Evolutionary conservation across 169 alveolate genomes (phyloP), one percentile per base, ranked within the genome.

Genomic region (Cryptosporidium canis): DNA sequence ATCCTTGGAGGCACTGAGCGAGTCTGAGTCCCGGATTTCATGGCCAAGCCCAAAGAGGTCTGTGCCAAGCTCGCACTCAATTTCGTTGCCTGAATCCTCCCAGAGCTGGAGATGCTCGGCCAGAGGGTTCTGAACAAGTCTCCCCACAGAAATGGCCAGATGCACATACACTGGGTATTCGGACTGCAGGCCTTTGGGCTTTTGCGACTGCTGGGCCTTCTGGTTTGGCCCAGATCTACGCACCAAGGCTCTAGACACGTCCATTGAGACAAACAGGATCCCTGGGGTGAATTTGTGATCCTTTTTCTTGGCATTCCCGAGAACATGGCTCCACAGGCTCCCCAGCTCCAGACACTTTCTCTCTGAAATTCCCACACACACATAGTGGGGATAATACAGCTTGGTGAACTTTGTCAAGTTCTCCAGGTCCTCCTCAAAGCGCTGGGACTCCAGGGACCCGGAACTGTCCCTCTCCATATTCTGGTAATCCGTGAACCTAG

Each of bases 21-120:
- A 65, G 29, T 16, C 31, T 9, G 56, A 65, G 56, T 18, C n/a
- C 27, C 65, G 66, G 7, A 51, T 18, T 24, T 47, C 29, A 9
- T 41, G 41, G 27, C 31, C 51, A 6, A 35, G 53, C 12, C 66
- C 27, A 27, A 21, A 21, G 1, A 16, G 11, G 35, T 61, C 45
- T 0, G 63, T 45, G 33, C 67, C 8, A 14, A 77, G 33, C 43
- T 77, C 87, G n/a, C 72, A 7, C 24, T 77, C 87, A 21, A 77
- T 44, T 61, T 77, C 72, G 66, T 90, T 91, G 33, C 82, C 64
- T 9, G 90, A 65, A 27, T 92, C 94, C 12, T 53, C 90, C 95
- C 96, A 93, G n/a, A 95, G 90, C 51, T 92, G 93, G 9, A 95
- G 83, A 2, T 92, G 92, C 83, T 95, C 97, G 67, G 91, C 94